These are phyloP conservation scores for Penicillium roqueforti DNA, from an alignment of 495 filamentous ascomycete species.

Conservation along the genomic window DNA sequence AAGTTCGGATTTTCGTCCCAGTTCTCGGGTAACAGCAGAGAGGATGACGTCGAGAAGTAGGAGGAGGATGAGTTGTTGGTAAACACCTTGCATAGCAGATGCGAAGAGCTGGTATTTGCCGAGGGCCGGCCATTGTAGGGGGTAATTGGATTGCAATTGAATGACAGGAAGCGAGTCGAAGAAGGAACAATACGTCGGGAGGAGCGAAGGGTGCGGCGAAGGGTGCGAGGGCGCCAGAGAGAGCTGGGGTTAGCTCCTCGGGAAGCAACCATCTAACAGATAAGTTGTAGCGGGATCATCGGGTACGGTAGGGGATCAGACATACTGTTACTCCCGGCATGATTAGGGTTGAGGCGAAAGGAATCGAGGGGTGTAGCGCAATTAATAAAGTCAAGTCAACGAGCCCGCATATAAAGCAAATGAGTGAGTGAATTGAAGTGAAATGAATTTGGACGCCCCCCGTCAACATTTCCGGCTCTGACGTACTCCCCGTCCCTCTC, in stretches of 20 bases:
- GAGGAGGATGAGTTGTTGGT: conserved; percentile 16
- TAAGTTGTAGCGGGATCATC: conserved; percentile 9
- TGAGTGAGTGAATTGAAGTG: conserved; percentile 6
- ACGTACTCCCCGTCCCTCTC: conserved; percentile 21
- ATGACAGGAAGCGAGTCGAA: conserved; percentile 30
- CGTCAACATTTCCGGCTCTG: conserved; percentile 20
- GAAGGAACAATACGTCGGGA: conserved; percentile 18
- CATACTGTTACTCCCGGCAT: conserved; percentile 39
- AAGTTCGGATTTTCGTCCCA: conserved; percentile 83
- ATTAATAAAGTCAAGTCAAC: conserved; percentile 16
- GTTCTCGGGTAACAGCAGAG: conserved; percentile 36
- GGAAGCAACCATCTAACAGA: conserved; percentile 22
- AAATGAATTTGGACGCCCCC: conserved; percentile 6
- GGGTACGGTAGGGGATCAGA: conserved; percentile 10
- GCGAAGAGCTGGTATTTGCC: conserved; percentile 10
- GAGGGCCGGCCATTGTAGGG: conserved; percentile 20
- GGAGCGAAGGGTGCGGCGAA: conserved; percentile 14
- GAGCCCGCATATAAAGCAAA: conserved; percentile 22
- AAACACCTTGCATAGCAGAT: conserved; percentile 17
- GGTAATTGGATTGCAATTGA: conserved; percentile 14
- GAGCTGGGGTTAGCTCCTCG: conserved; percentile 22
- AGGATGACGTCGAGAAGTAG: conserved; percentile 40
- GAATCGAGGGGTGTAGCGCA: conserved; percentile 31
- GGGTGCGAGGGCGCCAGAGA: conserved; percentile 24
- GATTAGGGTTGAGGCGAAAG: conserved; percentile 19